These are phyloP conservation scores for Neurospora sp. DNA, from an alignment of 495 filamentous ascomycete genomes.

Conservation along the genomic window DNA sequence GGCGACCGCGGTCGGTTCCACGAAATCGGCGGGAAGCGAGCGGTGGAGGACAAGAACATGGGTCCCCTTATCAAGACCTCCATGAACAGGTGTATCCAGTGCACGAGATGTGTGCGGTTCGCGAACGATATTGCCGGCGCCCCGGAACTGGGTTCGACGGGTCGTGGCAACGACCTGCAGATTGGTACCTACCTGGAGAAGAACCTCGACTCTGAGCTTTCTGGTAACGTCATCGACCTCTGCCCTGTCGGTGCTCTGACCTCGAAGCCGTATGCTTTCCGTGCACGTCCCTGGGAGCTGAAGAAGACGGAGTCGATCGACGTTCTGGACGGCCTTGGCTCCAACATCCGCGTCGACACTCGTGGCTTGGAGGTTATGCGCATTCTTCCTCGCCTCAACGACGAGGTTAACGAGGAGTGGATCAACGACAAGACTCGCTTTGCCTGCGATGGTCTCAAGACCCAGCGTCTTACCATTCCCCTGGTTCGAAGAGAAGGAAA, in stretches of 20 bases:
- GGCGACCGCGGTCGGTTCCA: conserved; percentile 94
- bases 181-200: conserved; percentile 96
- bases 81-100: conserved; percentile 99
- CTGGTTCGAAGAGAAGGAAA: conserved; percentile 78
- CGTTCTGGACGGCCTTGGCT: conserved; percentile 84
- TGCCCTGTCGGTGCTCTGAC: conserved; percentile 95
- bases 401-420: conserved; percentile 98
- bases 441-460: conserved; percentile 94
- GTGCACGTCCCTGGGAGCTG: conserved; percentile 91
- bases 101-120: conserved; percentile 94
- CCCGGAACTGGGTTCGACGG: conserved; percentile 85
- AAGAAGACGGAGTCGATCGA: conserved; percentile 90
- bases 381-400: conserved; percentile 81
- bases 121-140: conserved; percentile 95
- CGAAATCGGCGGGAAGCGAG: conserved; percentile 87
- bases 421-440: conserved; percentile 98
- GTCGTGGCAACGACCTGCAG: conserved; percentile 92
- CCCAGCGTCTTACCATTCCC: conserved; percentile 85
- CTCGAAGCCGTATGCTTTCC: conserved; percentile 96
- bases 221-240: conserved; percentile 94
- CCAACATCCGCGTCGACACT: conserved; percentile 86
- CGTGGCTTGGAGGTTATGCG: conserved; percentile 96
- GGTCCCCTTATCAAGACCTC: conserved; percentile 98
- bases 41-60: conserved; percentile 98
- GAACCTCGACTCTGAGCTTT: conserved; percentile 84